Evolutionary conservation across 305 asterid genomes (phyloP), one percentile per base, ranked within the genome.

Genomic region (Fraxinus nigra): DNA sequence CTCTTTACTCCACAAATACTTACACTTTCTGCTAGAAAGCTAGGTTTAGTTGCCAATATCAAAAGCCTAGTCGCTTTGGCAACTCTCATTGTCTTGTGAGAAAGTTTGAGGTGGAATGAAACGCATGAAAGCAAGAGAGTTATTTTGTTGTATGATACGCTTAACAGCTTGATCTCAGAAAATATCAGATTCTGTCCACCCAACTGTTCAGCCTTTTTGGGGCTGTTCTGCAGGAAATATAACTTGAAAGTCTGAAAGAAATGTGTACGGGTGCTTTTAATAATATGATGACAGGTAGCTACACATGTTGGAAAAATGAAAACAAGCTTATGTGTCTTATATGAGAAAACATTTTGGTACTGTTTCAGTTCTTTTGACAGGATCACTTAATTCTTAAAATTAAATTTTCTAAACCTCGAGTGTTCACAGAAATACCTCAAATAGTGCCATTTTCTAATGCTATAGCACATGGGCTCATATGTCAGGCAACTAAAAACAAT

Each of bases 11-110:
- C 7, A 70, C 59, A 9, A 10, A 32, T 33, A 16, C n/a, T 56
- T 56, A 20, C 81, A 65, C 38, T 78, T 37, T 40, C 75, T 78
- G 51, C 33, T 72, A n/a, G 79, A 63, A 16, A 67, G 69, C 30
- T 22, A 18, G 59, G 14, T 72, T 34, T 76, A 61, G 69, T 35
- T 35, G 26, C 38, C 54, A 72, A 51, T 69, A 26, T 13, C 14
- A 28, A 30, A 43, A 79, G 9, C 4, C 48, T 28, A 26, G 28
- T 79, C 30, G 30, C 72, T 18, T 43, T 20, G 14, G 32, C 54
- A 3, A 75, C 32, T 48, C 26, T 56, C 37, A 78, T 69, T 33
- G 38, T 48, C 80, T 48, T 67, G 30, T 75, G 75, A 73, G 75
- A 18, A 72, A 43, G 67, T 46, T 26, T 40, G 24, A 30, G 40